Conservation (phyloP, 345 rosid species). For the Anacardium occidentale region DNA sequence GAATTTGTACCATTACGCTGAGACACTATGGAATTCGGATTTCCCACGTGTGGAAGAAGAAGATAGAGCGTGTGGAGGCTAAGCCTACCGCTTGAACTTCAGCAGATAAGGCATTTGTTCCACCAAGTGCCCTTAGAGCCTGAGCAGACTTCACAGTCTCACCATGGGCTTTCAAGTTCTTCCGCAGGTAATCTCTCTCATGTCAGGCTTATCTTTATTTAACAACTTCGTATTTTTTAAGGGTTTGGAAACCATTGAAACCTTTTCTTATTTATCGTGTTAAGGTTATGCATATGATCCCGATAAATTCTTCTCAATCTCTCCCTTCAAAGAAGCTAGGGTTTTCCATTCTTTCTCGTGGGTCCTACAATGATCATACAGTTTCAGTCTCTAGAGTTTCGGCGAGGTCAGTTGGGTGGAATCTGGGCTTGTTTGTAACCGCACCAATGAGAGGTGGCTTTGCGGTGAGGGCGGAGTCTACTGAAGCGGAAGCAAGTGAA, state of each 20-base stretch:
- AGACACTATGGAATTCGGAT: neutral
- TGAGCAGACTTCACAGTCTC: constrained; percentile 14
- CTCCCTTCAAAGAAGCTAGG: constrained; percentile 39
- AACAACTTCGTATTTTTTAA: neutral
- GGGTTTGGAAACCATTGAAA: neutral
- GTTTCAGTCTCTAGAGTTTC: constrained; percentile 36
- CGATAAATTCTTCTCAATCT: constrained; percentile 36
- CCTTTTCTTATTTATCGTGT: neutral
- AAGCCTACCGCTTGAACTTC: constrained; percentile 6
- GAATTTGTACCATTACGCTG: too few relatives aligned
- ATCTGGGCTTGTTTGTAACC: constrained; percentile 28
- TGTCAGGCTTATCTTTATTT: neutral
- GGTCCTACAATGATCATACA: constrained; percentile 22
- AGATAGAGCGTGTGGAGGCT: constrained; percentile 7
- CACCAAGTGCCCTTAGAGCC: neutral
- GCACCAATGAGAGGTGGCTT: constrained; percentile 38
- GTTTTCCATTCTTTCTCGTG: constrained; percentile 36
- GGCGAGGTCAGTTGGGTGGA: constrained; percentile 27
- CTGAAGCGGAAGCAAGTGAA: constrained; percentile 36
- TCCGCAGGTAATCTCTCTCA: constrained; percentile 48
- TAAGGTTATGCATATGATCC: constrained; percentile 55
- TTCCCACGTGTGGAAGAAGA: neutral
- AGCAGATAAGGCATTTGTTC: constrained; percentile 35
- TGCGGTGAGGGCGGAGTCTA: constrained; percentile 57
- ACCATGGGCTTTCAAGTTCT: constrained; percentile 59